Percentiles rank a stretch among this genome's conserved stretches.
Conservation (phyloP, 257 asterid genomes). For the Fraxinus pennsylvanica region DNA sequence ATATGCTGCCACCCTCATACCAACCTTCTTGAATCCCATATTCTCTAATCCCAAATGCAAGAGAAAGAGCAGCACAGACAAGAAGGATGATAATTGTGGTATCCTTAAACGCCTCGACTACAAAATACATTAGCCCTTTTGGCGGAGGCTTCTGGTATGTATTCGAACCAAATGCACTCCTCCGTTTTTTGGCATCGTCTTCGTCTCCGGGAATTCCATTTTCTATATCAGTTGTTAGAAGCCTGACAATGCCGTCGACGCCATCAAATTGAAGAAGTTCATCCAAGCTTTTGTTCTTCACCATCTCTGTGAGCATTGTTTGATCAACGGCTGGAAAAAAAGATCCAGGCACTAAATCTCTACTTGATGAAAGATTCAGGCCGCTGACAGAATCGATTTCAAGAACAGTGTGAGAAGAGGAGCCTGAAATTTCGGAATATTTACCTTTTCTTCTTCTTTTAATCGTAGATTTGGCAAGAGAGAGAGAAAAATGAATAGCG, state of each 20-base stretch:
- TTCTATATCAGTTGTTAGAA: conserved; percentile 38
- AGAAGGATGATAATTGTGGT: conserved; percentile 53
- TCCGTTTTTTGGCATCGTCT: conserved; percentile 34
- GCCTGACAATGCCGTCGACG: conserved; percentile 31
- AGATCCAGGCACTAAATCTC: background rate
- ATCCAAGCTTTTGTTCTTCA: conserved; percentile 29
- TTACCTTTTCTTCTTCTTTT: background rate
- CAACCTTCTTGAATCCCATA: conserved; percentile 52
- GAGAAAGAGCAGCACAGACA: conserved; percentile 46
- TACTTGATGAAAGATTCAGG: background rate
- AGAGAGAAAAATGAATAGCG: conserved; percentile 35
- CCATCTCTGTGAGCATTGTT: conserved; percentile 28
- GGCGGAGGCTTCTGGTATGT: conserved; percentile 44
- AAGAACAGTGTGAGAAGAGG: conserved; percentile 30
- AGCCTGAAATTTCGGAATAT: background rate
- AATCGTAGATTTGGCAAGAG: conserved; percentile 31
- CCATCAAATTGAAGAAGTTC: conserved; percentile 41
- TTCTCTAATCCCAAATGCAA: conserved; percentile 48
- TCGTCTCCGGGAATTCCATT: conserved; percentile 49
- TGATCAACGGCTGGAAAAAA: background rate
- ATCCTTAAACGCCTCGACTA: conserved; percentile 45
- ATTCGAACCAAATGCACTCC: conserved; percentile 43
- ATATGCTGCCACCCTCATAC: conserved; percentile 65
- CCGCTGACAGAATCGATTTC: conserved; percentile 26
- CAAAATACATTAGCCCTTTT: conserved; percentile 35